A percentile compares a stretch with the other conserved stretches of the same genome.
phyloP scores from a whole-genome alignment of 306 rosid species.

The Prunus davidiana region DNA sequence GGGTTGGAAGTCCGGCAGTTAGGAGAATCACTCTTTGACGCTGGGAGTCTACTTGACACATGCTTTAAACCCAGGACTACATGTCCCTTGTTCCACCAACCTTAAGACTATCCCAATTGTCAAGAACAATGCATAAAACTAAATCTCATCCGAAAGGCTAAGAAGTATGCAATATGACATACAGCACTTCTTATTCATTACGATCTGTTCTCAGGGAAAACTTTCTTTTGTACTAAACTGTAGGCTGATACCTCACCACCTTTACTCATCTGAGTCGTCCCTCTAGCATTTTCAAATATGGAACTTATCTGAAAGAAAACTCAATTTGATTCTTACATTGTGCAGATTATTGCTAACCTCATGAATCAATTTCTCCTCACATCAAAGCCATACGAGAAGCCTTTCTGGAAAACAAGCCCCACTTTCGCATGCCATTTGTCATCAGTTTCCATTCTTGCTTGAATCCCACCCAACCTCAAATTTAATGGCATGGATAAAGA shows the following conservation, averaged over 20 bases:
- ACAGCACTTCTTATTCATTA: neutral
- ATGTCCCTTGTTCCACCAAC: neutral
- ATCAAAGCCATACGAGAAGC: neutral
- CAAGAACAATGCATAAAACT: neutral
- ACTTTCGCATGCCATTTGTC: neutral
- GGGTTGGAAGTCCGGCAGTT: neutral
- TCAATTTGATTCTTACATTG: neutral
- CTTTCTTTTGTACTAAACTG: neutral
- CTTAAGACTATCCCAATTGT: neutral
- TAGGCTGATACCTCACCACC: neutral
- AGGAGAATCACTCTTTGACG: neutral
- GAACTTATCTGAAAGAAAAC: neutral
- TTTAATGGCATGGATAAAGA: conserved; percentile 1
- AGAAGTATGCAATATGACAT: neutral
- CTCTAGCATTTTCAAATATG: neutral
- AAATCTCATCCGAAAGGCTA: neutral
- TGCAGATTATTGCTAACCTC: neutral
- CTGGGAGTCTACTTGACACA: too few species aligned
- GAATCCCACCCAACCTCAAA: neutral
- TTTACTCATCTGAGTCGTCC: neutral
- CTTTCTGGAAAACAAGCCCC: neutral
- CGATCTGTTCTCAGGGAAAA: neutral
- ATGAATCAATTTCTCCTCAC: neutral
- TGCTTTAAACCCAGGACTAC: neutral
- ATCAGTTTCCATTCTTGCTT: neutral